Conservation (phyloP, 257 asterid species). For the Echites panduratus region DNA sequence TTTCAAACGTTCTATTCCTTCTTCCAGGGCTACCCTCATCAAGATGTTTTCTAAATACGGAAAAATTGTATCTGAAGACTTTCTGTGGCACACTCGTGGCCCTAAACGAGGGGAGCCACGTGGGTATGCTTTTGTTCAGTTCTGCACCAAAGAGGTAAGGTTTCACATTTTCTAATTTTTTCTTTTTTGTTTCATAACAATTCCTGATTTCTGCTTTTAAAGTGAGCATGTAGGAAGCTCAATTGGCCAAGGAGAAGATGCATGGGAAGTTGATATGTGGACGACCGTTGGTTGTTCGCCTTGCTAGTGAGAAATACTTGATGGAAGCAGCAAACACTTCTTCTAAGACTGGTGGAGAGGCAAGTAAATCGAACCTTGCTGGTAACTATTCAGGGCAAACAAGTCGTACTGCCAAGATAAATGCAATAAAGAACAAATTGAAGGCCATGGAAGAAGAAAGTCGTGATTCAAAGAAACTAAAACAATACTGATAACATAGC, state of each 20-base stretch:
- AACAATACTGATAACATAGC: conserved; percentile 20
- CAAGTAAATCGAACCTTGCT: conserved; percentile 29
- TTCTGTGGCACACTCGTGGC: conserved; percentile 93
- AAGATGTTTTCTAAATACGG: conserved; percentile 88
- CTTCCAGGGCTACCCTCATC: conserved; percentile 67
- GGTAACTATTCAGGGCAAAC: conserved; percentile 37
- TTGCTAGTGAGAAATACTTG: conserved; percentile 65
- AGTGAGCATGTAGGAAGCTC: conserved; percentile 99
- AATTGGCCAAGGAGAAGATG: conserved; percentile 83
- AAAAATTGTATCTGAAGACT: conserved; percentile 73
- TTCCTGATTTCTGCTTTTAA: conserved; percentile 48
- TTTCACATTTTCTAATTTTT: conserved; percentile 16
- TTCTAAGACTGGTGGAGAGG: conserved; percentile 32
- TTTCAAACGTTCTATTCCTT: background rate
- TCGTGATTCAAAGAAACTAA: conserved; percentile 45
- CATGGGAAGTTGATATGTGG: conserved; percentile 72
- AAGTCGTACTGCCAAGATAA: conserved; percentile 71
- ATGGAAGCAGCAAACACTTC: conserved; percentile 33
- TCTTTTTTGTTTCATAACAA: conserved; percentile 3
- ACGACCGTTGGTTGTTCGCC: conserved; percentile 67
- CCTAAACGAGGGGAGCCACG: conserved; percentile 83
- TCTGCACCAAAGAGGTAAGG: conserved; percentile 78
- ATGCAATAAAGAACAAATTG: conserved; percentile 86
- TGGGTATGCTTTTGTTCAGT: conserved; percentile 73
- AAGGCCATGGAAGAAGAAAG: conserved; percentile 74